Percentiles rank a stretch among this genome's conserved stretches.
These are phyloP conservation scores for Rhizomucor miehei DNA, from an alignment of 371 early-diverging fungal species.

Conservation along the genomic window DNA sequence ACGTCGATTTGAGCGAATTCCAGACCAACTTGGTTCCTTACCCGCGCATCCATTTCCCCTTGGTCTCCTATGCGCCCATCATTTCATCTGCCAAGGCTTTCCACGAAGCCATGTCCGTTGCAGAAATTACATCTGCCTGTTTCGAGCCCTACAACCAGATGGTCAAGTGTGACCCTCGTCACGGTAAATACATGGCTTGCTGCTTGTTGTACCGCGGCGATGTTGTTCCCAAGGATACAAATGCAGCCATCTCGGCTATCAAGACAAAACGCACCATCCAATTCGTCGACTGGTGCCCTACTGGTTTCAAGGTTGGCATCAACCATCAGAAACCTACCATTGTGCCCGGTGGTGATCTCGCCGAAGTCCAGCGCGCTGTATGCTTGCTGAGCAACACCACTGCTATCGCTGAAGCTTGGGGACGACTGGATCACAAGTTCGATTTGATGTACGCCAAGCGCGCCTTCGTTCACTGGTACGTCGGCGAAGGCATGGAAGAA, in stretches of 20 bases:
- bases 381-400: slow-evolving; percentile 95
- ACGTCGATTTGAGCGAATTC: slow-evolving; percentile 96
- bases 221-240: slow-evolving; percentile 81
- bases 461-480: slow-evolving; percentile 98
- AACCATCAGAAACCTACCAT: slow-evolving; percentile 87
- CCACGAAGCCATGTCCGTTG: slow-evolving; percentile 87
- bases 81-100: slow-evolving; percentile 86
- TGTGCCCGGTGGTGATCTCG: slow-evolving; percentile 84
- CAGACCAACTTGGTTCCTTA: slow-evolving; percentile 97
- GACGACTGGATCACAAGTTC: slow-evolving; percentile 91
- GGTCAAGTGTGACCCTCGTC: slow-evolving; percentile 93
- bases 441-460: slow-evolving; percentile 95
- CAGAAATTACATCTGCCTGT: slow-evolving; percentile 88
- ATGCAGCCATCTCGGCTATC: slow-evolving; percentile 82
- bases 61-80: slow-evolving; percentile 93
- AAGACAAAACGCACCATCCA: slow-evolving; percentile 89
- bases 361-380: slow-evolving; percentile 86
- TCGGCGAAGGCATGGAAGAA: slow-evolving; percentile 95
- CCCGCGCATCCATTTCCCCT: slow-evolving; percentile 94
- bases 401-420: slow-evolving; percentile 94
- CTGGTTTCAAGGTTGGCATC: slow-evolving; percentile 84
- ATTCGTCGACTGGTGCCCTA: slow-evolving; percentile 98
- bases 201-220: slow-evolving; percentile 93
- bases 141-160: slow-evolving; percentile 94
- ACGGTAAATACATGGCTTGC: slow-evolving; percentile 96